Evolutionary conservation across 148 eudicot genomes (phyloP), one percentile per base, ranked within the genome.

Genomic region (Rhododendron ferrugineum): DNA sequence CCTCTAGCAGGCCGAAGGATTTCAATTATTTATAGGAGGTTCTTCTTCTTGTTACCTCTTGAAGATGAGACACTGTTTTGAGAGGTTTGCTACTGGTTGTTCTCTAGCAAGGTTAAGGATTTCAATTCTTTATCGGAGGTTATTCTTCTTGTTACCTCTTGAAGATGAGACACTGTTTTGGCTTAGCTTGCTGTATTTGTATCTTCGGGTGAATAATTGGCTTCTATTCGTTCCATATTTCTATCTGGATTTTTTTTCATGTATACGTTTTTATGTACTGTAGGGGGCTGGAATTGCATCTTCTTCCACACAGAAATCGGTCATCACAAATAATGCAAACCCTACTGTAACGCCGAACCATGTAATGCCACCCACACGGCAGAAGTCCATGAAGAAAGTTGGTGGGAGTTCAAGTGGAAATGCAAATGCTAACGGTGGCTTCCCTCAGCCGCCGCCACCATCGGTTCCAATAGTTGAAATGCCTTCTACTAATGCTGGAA

Each of bases 371-470:
- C 90, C 91, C 70, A 66, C 88, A 7, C 93, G 94, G 84, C 97
- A 91, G 86, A 94, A 89, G 86, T 90, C 93, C 8, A 89, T 88
- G 89, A 94, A 90, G 87, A 94, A 92, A 36, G 92, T 88, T n/a
- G 91, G 93, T 88, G 95, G 95, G 68, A 84, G 87, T 87, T 82
- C 89, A 18, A 89, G 78, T 36, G 91, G 92, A 32, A 92, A 32
- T 82, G 76, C 50, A 70, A 84, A 87, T 66, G 89, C 91, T 28
- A 93, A 96, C 86, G 98, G 96, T 32, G 94, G 90, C 78, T 88
- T 90, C 83, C 82, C 91, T 89, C 93, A 91, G 85, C 91, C 88
- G 28, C 74, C 87, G 28, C 86, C 87, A 6, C 86, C 86, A 16
- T 42, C 60, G 62, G 91, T 87, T 83, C 56, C 89, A 37, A 42